phyloP scores from a whole-genome alignment of 805 yeast species.

The Metschnikowia similis region DNA sequence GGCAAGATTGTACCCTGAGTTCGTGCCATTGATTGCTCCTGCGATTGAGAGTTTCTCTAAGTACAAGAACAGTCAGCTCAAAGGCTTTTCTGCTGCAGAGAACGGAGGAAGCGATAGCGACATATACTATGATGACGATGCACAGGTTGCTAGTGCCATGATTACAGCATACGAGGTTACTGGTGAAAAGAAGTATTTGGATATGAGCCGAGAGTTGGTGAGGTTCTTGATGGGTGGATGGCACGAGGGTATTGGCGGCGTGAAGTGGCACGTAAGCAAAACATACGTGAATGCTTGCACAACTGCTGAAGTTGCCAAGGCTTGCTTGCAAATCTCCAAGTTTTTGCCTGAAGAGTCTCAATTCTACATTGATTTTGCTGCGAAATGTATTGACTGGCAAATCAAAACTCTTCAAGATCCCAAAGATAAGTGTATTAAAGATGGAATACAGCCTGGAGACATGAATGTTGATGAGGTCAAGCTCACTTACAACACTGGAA shows the following conservation, averaged over 20 bases:
- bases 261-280: constrained; percentile 62
- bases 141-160: constrained; percentile 64
- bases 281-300: constrained; percentile 62
- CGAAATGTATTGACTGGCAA: constrained; percentile 56
- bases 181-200: constrained; percentile 48
- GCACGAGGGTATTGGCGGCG: constrained; percentile 56
- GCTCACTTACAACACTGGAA: constrained; percentile 67
- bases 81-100: constrained; percentile 65
- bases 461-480: constrained; percentile 46
- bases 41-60: constrained; percentile 46
- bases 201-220: constrained; percentile 53
- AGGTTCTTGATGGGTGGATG: constrained; percentile 64
- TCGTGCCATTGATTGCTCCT: constrained; percentile 50
- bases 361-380: constrained; percentile 54
- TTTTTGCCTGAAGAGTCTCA: constrained; percentile 46
- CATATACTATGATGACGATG: constrained; percentile 71
- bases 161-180: constrained; percentile 68
- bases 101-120: constrained; percentile 56
- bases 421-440: constrained; percentile 52
- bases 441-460: constrained; percentile 52
- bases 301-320: constrained; percentile 63
- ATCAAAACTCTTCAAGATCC: constrained; percentile 48
- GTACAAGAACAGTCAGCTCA: constrained; percentile 47
- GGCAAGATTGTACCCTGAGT: constrained; percentile 47
- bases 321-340: constrained; percentile 53